Conservation (phyloP, 179 eudicot species). For the Carnegiea gigantea region DNA sequence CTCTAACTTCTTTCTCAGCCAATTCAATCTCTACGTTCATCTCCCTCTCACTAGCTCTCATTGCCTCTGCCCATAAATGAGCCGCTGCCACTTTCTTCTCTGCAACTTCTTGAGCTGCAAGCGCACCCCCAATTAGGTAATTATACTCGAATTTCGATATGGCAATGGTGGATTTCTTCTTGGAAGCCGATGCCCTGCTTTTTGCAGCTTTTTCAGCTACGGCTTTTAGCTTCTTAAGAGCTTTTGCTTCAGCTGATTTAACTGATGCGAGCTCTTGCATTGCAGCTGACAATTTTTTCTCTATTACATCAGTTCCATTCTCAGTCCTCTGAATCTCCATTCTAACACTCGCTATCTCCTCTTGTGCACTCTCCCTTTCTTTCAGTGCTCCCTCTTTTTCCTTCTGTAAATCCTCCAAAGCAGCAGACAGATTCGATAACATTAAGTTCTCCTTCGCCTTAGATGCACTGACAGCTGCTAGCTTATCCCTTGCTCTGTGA, state of each 20-base stretch:
- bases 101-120: constrained; percentile 59
- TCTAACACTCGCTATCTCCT: constrained; percentile 43
- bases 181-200: constrained; percentile 59
- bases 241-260: constrained; percentile 57
- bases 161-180: constrained; percentile 49
- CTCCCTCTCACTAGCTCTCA: constrained; percentile 69
- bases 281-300: constrained; percentile 45
- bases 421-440: constrained; percentile 38
- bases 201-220: constrained; percentile 46
- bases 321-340: constrained; percentile 46
- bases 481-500: constrained; percentile 52
- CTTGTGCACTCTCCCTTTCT: constrained; percentile 41
- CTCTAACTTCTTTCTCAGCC: constrained; percentile 36
- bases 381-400: constrained; percentile 45
- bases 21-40: constrained; percentile 43
- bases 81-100: constrained; percentile 89
- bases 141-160: constrained; percentile 83
- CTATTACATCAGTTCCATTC: constrained; percentile 43
- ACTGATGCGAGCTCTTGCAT: constrained; percentile 56
- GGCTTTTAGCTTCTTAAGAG: constrained; percentile 54
- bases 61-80: constrained; percentile 70
- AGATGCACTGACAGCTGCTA: constrained; percentile 50
- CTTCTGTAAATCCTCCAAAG: constrained; percentile 49
- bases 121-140: constrained; percentile 66
- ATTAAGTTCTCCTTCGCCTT: constrained; percentile 52